These are phyloP conservation scores for Agrocybe pediades DNA, from an alignment of 768 basidiomycete species.

Conservation along the genomic window DNA sequence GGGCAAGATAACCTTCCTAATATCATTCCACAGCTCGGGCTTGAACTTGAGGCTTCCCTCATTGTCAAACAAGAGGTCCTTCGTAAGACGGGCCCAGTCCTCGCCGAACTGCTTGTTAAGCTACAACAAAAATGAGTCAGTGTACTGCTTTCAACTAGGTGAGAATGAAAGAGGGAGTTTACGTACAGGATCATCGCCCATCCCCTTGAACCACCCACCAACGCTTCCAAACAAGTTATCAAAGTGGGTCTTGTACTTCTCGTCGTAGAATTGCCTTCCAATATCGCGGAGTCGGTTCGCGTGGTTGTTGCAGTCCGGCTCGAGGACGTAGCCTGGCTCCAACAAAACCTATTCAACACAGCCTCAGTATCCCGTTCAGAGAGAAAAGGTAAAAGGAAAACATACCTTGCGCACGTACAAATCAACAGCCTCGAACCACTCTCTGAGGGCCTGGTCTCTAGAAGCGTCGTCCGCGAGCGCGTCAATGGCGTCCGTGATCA, in stretches of 20 bases:
- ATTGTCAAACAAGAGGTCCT: slow-evolving; percentile 77
- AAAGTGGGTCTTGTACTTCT: slow-evolving; percentile 67
- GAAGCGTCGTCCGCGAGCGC: slow-evolving; percentile 73
- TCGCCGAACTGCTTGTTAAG: slow-evolving; percentile 77
- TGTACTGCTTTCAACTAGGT: neutral
- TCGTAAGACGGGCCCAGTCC: slow-evolving; percentile 80
- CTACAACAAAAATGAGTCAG: slow-evolving; percentile 18
- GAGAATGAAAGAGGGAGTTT: neutral
- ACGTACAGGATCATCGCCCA: slow-evolving; percentile 76
- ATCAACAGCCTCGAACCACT: slow-evolving; percentile 71
- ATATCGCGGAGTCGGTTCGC: slow-evolving; percentile 64
- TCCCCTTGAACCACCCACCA: slow-evolving; percentile 79
- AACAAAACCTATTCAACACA: slow-evolving; percentile 54
- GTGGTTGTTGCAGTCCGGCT: slow-evolving; percentile 69
- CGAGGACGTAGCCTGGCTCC: slow-evolving; percentile 85
- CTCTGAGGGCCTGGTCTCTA: slow-evolving; percentile 71
- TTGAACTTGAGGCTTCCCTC: slow-evolving; percentile 91
- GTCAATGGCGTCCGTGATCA: slow-evolving; percentile 70
- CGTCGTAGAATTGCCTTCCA: slow-evolving; percentile 79
- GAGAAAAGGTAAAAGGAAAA: neutral
- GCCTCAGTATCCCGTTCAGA: neutral
- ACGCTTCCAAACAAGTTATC: slow-evolving; percentile 75
- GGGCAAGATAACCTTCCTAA: slow-evolving; percentile 82
- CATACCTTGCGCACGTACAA: slow-evolving; percentile 65
- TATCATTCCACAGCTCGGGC: slow-evolving; percentile 85